Conservation (phyloP, 768 basidiomycete genomes). For the Tricholoma flavovirens region DNA sequence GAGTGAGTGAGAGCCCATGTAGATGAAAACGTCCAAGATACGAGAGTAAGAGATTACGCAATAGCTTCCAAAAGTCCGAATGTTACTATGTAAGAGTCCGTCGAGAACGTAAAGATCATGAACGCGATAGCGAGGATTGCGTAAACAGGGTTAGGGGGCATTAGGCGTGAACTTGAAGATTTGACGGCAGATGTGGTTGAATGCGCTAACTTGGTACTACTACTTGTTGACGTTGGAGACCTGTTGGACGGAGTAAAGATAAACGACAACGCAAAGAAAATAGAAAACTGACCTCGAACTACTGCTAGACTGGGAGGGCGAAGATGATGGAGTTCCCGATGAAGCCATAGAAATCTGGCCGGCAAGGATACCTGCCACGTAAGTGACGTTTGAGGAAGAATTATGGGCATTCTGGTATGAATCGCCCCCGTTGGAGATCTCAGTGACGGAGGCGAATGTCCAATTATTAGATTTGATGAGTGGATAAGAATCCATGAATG, state of each 20-base stretch:
- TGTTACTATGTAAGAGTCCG: neutral
- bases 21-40: neutral
- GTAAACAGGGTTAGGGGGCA: neutral
- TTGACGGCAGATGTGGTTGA: neutral
- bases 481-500: slow-evolving; percentile 64
- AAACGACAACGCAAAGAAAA: neutral
- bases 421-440: slow-evolving; percentile 30
- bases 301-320: neutral
- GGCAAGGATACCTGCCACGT: slow-evolving; percentile 18
- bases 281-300: neutral
- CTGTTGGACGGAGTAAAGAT: neutral
- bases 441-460: slow-evolving; percentile 55
- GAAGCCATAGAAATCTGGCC: neutral
- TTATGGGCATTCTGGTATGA: slow-evolving; percentile 44
- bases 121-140: neutral
- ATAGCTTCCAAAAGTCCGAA: neutral
- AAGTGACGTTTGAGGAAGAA: slow-evolving; percentile 26
- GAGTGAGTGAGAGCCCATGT: neutral
- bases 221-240: neutral
- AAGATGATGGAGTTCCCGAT: neutral
- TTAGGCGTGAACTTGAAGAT: neutral
- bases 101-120: neutral
- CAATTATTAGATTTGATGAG: slow-evolving; percentile 65
- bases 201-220: neutral
- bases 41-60: neutral